These are phyloP conservation scores for Coffea canephora DNA, from an alignment of 257 asterid species.

Conservation along the genomic window DNA sequence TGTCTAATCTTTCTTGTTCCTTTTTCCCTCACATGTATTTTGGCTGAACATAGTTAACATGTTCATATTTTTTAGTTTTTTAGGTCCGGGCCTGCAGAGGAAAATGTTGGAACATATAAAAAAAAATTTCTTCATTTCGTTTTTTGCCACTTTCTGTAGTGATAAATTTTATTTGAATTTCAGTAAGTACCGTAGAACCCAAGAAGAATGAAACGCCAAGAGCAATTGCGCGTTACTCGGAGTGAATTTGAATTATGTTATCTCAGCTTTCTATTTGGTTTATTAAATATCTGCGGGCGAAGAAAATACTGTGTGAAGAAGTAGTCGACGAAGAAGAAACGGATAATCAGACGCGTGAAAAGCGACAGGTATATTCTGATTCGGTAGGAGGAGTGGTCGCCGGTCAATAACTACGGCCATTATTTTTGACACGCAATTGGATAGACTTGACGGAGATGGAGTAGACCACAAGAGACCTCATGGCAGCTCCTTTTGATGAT, in stretches of 20 bases:
- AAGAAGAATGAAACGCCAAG: neutral
- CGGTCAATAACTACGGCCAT: constrained; percentile 20
- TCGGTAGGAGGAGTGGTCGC: neutral
- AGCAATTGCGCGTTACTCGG: neutral
- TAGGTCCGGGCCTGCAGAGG: neutral
- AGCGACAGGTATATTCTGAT: neutral
- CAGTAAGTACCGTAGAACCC: neutral
- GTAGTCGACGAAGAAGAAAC: neutral
- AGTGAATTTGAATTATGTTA: neutral
- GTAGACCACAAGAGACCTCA: constrained; percentile 6
- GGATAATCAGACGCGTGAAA: neutral
- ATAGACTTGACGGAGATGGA: neutral
- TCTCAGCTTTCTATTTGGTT: neutral
- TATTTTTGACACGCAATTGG: constrained; percentile 18
- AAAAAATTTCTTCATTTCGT: neutral
- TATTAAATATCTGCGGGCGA: neutral
- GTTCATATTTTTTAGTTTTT: constrained; percentile 10
- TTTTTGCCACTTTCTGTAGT: neutral
- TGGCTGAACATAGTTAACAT: constrained; percentile 10
- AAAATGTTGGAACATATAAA: neutral
- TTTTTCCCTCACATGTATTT: neutral
- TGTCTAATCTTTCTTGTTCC: neutral
- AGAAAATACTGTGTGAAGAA: neutral
- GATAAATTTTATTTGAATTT: neutral
- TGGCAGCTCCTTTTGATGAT: constrained; percentile 1